Percentiles rank a stretch among this genome's conserved stretches.
Conservation (phyloP, 441 rosid species). For the Pelargonium australe region DNA sequence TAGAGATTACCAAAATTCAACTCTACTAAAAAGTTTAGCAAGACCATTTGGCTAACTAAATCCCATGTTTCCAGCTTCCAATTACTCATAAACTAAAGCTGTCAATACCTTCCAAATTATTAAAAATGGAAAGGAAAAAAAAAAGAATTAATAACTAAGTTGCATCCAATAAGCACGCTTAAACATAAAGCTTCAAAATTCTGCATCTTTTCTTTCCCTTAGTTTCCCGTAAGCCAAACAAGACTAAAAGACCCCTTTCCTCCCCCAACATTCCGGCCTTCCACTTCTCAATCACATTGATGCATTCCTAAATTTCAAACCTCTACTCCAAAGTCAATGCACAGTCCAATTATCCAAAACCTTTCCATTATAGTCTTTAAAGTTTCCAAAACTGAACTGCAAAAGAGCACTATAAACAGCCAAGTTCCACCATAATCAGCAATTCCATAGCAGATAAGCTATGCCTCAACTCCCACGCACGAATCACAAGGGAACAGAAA, state of each 20-base stretch:
- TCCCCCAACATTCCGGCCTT: background rate
- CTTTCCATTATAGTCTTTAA: background rate
- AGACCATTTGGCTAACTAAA: background rate
- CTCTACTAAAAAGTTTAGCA: too few relatives aligned
- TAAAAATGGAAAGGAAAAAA: background rate
- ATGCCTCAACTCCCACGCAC: background rate
- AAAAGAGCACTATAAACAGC: background rate
- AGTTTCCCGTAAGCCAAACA: background rate
- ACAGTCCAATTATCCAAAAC: background rate
- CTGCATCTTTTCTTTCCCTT: too few relatives aligned
- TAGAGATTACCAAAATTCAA: background rate
- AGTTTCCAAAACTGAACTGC: conserved; percentile 4
- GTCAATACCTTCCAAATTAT: background rate
- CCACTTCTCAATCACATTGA: background rate
- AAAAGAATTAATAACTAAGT: too few relatives aligned
- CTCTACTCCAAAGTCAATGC: conserved; percentile 3
- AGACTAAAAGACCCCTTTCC: background rate
- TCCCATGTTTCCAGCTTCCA: background rate
- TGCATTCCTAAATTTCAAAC: background rate
- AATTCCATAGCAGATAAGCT: too few relatives aligned
- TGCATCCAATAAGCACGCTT: too few relatives aligned
- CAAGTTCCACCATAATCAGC: too few relatives aligned
- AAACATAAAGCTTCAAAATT: background rate
- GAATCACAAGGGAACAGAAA: background rate
- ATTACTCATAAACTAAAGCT: background rate